A percentile compares a stretch with the other conserved stretches of the same genome.
phyloP scores from a whole-genome alignment of 2,329 filamentous ascomycete genomes.

The Pseudocercospora crystallina region DNA sequence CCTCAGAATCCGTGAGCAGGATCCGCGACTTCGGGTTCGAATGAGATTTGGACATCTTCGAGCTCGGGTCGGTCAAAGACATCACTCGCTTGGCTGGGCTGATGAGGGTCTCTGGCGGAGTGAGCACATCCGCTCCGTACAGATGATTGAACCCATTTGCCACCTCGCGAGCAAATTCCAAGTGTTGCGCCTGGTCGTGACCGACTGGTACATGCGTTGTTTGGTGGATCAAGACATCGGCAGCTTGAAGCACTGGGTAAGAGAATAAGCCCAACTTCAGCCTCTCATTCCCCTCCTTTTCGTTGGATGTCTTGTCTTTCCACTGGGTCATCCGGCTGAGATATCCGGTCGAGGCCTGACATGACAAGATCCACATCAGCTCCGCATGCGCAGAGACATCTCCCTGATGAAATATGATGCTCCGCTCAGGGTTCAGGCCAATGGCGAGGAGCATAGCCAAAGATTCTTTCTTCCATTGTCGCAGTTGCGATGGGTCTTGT shows the following conservation, averaged over 20 bases:
- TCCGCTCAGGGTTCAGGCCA: constrained; percentile 75
- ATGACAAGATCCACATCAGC: constrained; percentile 96
- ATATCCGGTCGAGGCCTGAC: constrained; percentile 87
- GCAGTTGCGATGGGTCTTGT: constrained; percentile 63
- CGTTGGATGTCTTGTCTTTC: constrained; percentile 64
- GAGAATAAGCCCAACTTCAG: constrained; percentile 90
- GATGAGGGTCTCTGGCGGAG: constrained; percentile 68
- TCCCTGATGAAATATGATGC: constrained; percentile 75
- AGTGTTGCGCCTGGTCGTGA: constrained; percentile 90
- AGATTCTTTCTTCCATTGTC: constrained; percentile 67
- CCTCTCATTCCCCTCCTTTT: constrained; percentile 45
- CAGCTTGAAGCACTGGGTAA: constrained; percentile 92
- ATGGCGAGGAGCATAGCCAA: constrained; percentile 80
- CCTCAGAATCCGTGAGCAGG: constrained; percentile 69
- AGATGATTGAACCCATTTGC: constrained; percentile 82
- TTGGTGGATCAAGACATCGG: constrained; percentile 85
- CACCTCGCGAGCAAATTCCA: constrained; percentile 87
- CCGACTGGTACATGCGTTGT: constrained; percentile 95
- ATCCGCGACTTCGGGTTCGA: constrained; percentile 72
- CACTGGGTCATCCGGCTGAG: constrained; percentile 99
- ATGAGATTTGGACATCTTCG: constrained; percentile 96
- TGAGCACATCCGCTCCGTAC: constrained; percentile 60
- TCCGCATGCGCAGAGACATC: constrained; percentile 72
- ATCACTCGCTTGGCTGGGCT: constrained; percentile 85
- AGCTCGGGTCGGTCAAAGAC: constrained; percentile 74